Base-by-base conservation (phyloP, 2,329 filamentous ascomycete species). In the Stylonectria norvegica region DNA sequence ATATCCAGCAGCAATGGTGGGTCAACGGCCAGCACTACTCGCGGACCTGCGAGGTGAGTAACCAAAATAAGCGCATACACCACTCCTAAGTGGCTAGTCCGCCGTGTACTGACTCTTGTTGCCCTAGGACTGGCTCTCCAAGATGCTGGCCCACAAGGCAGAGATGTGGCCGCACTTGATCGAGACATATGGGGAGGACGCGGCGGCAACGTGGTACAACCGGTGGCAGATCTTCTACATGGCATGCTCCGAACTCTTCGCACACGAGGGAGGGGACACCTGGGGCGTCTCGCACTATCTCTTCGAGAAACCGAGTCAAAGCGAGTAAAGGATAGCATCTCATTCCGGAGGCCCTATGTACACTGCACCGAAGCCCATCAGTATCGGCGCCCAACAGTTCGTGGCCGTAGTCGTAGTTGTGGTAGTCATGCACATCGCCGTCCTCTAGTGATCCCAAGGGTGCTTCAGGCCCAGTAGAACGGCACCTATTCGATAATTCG, bases 401-500 rank as follows among this genome's bases (percentile, higher is more conserved):
- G 34, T 35, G 25, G 28, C 38, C 32, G 20, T 43, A 43, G 38
- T 52, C 22, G 34, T 41, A 38, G 40, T 22, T 31, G 29, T 46
- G 43, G 45, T 49, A 43, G 22, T 43, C 23, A 28, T 44, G 46
- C 22, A 46, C 35, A 27, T 15, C 9, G 22, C 22, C 18, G 22
- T 36, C 49, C 43, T 68, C 77, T 73, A 95, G 71, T 95, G 89
- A 56, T 96, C 90, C 89, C 89, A 96, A 52, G 89, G 93, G 69
- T 97, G 93, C 73, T 89, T 96, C 85, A 82, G 89, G 65, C 93
- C 93, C 58, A 98, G 65, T 50, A 97, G 72, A 39, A 82, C 91
- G 17, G 91, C 77, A 40, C 79, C 79, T 83, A 47, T 20, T 38
- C 29, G 23, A 9, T 16, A 30, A 20, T 10, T 28, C 12, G 22